These are phyloP conservation scores for Ceratobasidium sp. DNA, from an alignment of 1,284 basidiomycete genomes.

Conservation along the genomic window DNA sequence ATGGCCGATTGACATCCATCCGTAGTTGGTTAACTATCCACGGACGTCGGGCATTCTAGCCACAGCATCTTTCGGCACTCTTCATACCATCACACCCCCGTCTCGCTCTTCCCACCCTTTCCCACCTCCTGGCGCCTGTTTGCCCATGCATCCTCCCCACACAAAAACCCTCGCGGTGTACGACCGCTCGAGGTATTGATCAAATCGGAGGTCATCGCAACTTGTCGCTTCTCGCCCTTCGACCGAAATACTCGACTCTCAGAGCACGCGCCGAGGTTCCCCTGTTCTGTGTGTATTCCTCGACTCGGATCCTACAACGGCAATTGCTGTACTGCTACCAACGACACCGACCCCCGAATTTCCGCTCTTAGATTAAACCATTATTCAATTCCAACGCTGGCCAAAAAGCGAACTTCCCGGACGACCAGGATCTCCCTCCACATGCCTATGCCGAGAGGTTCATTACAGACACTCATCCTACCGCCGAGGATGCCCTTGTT, in stretches of 20 bases:
- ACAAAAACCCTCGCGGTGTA: conserved; percentile 87
- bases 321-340: no score
- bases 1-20: no score
- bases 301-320: conserved; percentile 14
- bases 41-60: no score
- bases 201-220: no score
- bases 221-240: no score
- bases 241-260: no score
- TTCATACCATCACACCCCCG: no score
- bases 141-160: conserved; percentile 50
- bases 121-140: no score
- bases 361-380: conserved; percentile 85
- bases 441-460: conserved; percentile 81
- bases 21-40: no score
- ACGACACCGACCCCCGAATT: conserved; percentile 29
- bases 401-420: conserved; percentile 73
- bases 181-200: conserved; percentile 80
- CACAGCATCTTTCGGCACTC: no score
- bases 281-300: conserved; percentile 31
- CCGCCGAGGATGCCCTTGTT: conserved; percentile 73
- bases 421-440: conserved; percentile 82
- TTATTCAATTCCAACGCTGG: conserved; percentile 73
- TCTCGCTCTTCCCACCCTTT: no score
- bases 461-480: conserved; percentile 64
- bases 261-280: conserved; percentile 63